Conservation (phyloP, 805 yeast genomes). For the Candida boleticola region DNA sequence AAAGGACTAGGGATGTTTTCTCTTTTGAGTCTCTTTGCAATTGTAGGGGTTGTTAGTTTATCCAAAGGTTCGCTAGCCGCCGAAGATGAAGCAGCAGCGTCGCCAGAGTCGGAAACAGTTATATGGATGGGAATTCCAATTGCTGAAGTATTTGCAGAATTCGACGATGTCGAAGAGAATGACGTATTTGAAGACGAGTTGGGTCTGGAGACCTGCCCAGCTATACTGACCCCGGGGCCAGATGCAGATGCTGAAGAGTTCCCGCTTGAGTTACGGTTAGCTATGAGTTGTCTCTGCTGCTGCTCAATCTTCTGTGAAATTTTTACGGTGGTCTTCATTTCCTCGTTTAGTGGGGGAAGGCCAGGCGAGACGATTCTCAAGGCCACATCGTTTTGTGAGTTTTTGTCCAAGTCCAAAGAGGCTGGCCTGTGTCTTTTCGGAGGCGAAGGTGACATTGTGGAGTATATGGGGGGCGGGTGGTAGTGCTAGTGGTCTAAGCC, state of each 20-base stretch:
- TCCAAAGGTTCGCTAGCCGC: constrained; percentile 12
- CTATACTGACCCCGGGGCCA: background rate
- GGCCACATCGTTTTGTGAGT: constrained; percentile 23
- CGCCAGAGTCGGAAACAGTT: background rate
- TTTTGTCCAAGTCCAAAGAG: constrained; percentile 14
- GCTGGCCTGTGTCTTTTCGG: constrained; percentile 18
- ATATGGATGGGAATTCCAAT: background rate
- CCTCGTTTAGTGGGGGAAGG: constrained; percentile 26
- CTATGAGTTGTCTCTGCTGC: constrained; percentile 31
- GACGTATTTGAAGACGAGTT: constrained; percentile 1
- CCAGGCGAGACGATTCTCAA: constrained; percentile 35
- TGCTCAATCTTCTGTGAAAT: constrained; percentile 31
- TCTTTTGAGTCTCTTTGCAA: constrained; percentile 29
- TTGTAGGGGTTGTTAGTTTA: constrained; percentile 14
- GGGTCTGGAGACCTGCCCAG: background rate
- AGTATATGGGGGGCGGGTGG: too few species aligned
- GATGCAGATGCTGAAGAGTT: constrained; percentile 1
- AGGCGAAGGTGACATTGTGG: constrained; percentile 3
- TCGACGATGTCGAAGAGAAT: constrained; percentile 1
- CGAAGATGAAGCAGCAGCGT: background rate
- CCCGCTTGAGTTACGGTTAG: constrained; percentile 19
- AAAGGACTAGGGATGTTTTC: constrained; percentile 33
- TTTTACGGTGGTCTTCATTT: constrained; percentile 31
- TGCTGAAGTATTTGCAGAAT: constrained; percentile 2
- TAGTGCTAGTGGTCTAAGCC: too few species aligned